These are phyloP conservation scores for Ormosia emarginata DNA, from an alignment of 306 rosid genomes.

Conservation along the genomic window DNA sequence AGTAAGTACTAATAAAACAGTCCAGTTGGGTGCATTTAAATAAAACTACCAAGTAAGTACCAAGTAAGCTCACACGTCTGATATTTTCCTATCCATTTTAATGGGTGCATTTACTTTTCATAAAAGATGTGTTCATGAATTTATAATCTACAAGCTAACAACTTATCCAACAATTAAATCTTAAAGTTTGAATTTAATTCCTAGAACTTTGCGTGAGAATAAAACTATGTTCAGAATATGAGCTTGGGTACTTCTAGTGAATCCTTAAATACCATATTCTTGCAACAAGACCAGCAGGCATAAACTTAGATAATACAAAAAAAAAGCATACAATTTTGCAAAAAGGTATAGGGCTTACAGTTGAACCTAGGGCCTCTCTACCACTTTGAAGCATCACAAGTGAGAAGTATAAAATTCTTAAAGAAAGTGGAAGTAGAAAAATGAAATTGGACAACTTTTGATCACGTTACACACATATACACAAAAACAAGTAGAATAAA, in stretches of 20 bases:
- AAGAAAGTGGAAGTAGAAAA: too few relatives aligned
- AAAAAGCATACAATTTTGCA: neutral
- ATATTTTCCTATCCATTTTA: too few relatives aligned
- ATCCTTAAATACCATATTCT: slow-evolving; percentile 59
- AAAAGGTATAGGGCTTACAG: neutral
- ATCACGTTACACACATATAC: too few relatives aligned
- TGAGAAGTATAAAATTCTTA: too few relatives aligned
- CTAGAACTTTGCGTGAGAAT: neutral
- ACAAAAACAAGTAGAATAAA: too few relatives aligned
- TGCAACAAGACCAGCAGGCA: slow-evolving; percentile 88
- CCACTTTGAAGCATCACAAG: neutral
- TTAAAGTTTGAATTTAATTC: neutral
- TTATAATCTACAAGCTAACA: neutral
- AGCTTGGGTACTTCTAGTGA: neutral
- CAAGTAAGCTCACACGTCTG: too few relatives aligned
- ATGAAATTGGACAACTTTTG: too few relatives aligned
- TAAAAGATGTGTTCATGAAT: neutral
- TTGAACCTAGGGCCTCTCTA: neutral
- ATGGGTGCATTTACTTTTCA: too few relatives aligned
- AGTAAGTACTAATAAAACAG: too few relatives aligned
- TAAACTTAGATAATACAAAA: too few relatives aligned
- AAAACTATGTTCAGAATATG: neutral
- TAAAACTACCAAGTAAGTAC: too few relatives aligned
- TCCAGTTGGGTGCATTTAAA: too few relatives aligned
- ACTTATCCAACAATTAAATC: neutral